A percentile compares a stretch with the other conserved stretches of the same genome.
These are phyloP conservation scores for Erythrophleum fordii DNA, from an alignment of 306 rosid species.

Conservation along the genomic window DNA sequence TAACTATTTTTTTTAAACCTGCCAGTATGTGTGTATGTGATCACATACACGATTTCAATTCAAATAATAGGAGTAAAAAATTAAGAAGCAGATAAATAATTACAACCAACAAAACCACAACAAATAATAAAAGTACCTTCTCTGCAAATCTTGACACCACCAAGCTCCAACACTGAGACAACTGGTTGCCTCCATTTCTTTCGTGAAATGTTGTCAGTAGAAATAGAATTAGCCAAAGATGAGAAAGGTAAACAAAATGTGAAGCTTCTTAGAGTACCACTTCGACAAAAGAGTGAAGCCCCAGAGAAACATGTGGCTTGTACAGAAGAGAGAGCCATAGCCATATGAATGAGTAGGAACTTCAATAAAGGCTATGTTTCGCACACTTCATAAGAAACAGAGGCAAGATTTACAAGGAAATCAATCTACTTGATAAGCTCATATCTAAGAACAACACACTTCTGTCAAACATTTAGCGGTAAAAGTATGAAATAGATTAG, in stretches of 20 bases:
- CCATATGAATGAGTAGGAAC: slow-evolving; percentile 30
- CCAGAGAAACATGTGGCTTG: slow-evolving; percentile 54
- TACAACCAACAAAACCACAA: not conserved
- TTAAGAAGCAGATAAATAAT: not conserved
- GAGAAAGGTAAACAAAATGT: slow-evolving; percentile 57
- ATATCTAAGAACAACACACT: slow-evolving; percentile 30
- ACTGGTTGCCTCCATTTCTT: slow-evolving; percentile 81
- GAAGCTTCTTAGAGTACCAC: slow-evolving; percentile 50
- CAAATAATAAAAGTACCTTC: slow-evolving; percentile 56
- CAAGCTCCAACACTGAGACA: slow-evolving; percentile 62
- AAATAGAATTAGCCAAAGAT: slow-evolving; percentile 51
- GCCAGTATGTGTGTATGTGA: not conserved
- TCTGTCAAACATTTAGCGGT: slow-evolving; percentile 13
- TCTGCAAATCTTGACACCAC: slow-evolving; percentile 73
- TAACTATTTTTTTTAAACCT: not conserved
- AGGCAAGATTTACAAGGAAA: not conserved
- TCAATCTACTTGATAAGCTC: slow-evolving; percentile 25
- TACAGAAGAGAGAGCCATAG: slow-evolving; percentile 50
- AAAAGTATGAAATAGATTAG: not conserved
- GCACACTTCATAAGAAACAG: slow-evolving; percentile 3
- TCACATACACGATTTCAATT: slow-evolving; percentile 15
- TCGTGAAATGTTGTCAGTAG: slow-evolving; percentile 43
- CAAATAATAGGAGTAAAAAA: slow-evolving; percentile 10
- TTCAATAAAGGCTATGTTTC: not conserved
- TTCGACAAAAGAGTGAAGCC: slow-evolving; percentile 45